Evolutionary conservation across 345 rosid species (phyloP), one percentile per base, ranked within the genome.

Genomic region (Moricandia moricandioides): DNA sequence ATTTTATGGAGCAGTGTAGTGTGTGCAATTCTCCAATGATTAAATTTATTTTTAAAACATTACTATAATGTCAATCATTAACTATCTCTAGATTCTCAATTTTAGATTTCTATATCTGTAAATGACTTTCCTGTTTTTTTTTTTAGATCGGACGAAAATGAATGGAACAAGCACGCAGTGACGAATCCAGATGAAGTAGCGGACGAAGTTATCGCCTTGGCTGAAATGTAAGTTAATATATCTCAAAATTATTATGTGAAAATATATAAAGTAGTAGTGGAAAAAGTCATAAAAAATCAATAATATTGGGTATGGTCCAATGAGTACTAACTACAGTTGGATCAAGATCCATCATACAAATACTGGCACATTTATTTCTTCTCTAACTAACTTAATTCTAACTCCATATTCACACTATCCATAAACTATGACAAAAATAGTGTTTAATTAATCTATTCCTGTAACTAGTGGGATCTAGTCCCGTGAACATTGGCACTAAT

Each of bases 171-270:
- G 78, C 88, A 91, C 69, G 92, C 98, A 2, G 91, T 88, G 55
- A 77, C 79, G 26, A 82, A 89, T 76, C 98, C 97, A 12, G 97
- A 89, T 35, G 77, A 81, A 39, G 84, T 88, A 16, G 92, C 85
- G 18, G 71, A 88, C 4, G 90, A 88, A 77, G 89, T 91, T 65
- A 79, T 76, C 71, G 43, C 87, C 35, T 76, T 86, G 82, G 91
- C 83, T 62, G 88, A 86, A 58, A 86, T 82, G 98, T 93, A 81
- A 40, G 97, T 14, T 49, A 33, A 33, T 33, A 33, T 11, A 4
- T 58, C 16, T 34, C 14, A 4, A 16, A 63, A 21, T n/a, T 21
- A 27, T 12, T 16, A 56, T 63, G 62, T 73, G 40, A 37, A 51
- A 30, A 49, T 14, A 16, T 49, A 49, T 49, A n/a, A 47, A 47